phyloP scores from a whole-genome alignment of 75 land plant species.

The Pseudotsuga menziesii region DNA sequence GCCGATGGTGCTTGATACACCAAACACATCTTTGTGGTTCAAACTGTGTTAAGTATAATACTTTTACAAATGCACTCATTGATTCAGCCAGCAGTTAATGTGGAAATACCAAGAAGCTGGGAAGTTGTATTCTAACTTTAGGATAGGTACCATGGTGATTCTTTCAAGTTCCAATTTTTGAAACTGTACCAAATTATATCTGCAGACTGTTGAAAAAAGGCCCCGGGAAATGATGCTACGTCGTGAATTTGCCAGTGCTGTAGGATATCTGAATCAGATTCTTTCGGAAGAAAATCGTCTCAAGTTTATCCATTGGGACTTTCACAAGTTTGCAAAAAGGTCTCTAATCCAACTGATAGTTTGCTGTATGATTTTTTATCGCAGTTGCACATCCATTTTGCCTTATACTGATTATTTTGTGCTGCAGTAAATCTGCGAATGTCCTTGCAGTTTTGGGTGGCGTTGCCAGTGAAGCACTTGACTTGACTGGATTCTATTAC shows the following conservation, averaged over 20 bases:
- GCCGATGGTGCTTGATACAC: not conserved
- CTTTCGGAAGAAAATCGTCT: conserved; percentile 80
- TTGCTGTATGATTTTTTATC: not conserved
- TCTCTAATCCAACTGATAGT: conserved; percentile 7
- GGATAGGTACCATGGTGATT: not conserved
- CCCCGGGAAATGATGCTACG: conserved; percentile 99
- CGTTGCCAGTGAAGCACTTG: conserved; percentile 92
- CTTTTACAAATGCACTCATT: not conserved
- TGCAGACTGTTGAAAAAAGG: conserved; percentile 97
- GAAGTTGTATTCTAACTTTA: not conserved
- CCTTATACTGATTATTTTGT: conserved; percentile 8
- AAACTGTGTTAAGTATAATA: not conserved
- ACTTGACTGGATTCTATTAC: conserved; percentile 91
- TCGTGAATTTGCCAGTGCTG: conserved; percentile 93
- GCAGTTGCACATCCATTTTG: not conserved
- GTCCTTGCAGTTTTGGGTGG: conserved; percentile 93
- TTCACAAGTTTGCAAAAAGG: conserved; percentile 99
- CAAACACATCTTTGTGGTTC: not conserved
- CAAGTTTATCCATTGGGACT: conserved; percentile 98
- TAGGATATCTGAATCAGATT: conserved; percentile 87
- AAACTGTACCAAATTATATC: conserved; percentile 1
- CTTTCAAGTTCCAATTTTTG: not conserved
- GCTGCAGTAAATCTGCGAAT: conserved; percentile 91
- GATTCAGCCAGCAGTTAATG: not conserved
- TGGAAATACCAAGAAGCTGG: not conserved